Evolutionary conservation across 2,329 filamentous ascomycete species (phyloP), one percentile per base, ranked within the genome.

Genomic region (Colletotrichum sp.): DNA sequence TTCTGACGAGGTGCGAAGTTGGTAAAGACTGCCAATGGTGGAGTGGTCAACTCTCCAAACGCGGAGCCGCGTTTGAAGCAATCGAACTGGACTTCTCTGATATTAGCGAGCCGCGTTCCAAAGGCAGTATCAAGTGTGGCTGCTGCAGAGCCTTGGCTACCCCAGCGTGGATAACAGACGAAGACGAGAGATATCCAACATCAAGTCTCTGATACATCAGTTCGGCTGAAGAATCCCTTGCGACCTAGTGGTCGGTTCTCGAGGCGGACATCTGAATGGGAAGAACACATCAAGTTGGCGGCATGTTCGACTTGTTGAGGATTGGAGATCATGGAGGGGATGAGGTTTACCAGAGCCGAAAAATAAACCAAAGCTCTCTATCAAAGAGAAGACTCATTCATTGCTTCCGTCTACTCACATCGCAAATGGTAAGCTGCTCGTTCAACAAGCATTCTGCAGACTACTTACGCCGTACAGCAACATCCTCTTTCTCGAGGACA

Each of bases 341-440:
- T 21, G 43, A 48, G 5, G 10, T 6, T 48, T 48, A n/a, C 3
- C 16, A 13, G n/a, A 48, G 43, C 43, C 43, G 43, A 6, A 3
- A 13, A 13, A 52, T 13, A 6, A 21, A 21, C n/a, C n/a, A 52
- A 52, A 21, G n/a, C n/a, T 52, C 10, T 6, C 43, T 21, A 21
- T 21, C 10, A 21, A 52, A 13, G 5, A 1, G 18, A 21, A 13
- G 12, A 12, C 12, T 4, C 4, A 21, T 13, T 21, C 10, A 52
- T 21, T 21, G 43, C 43, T 48, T 1, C n/a, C 4, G 9, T 21
- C 43, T 21, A 21, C 18, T 1, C 2, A 12, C 18, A 48, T 1
- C 0, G 1, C 16, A 43, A 3, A 43, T 43, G 1, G 38, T 43
- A 10, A 43, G 38, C 0, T 0, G 5, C 38, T 1, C 18, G 18